Base-by-base conservation (phyloP, 2,329 filamentous ascomycete species). In the Iodosphaeria phyllophila region DNA sequence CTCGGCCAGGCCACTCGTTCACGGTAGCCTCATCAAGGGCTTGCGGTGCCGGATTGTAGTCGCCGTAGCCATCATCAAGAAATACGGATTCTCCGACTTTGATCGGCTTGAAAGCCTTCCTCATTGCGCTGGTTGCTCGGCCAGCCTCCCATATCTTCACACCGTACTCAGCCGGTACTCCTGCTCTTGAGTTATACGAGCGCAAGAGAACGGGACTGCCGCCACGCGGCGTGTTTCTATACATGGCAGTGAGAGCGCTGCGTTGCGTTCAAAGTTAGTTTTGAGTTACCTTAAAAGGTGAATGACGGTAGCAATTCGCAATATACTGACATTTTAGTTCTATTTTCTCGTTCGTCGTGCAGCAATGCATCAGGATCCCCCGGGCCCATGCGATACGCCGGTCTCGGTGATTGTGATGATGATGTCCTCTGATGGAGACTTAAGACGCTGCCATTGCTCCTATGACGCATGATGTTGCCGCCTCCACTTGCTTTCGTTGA, bases 91-190 rank as follows among this genome's bases (percentile, higher is more conserved):
- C 86, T 4, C 89, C 89, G 19, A 98, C 79, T 35, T 78, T 75
- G 24, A 98, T 83, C 0, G 86, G 83, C 47, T 98, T 98, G 54
- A 98, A 98, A 1, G 89, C 89, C 21, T 93, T 59, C 1, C 79
- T 82, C 1, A 86, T 89, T 1, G 89, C 80, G 26, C 68, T 80
- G 1, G 89, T 98, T n/a, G 89, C 89, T 31, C 89, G 71, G 8
- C 89, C 89, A 4, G 89, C 89, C 52, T 98, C 75, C 89, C 89
- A 98, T 29, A 98, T 89, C 22, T 75, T 92, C 50, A 84, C 92
- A 42, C 92, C 78, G 32, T 82, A 86, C 47, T 93, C 84, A 3
- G 86, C 78, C 0, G 83, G 67, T 1, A 84, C 77, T 47, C 95
- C 89, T 47, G 77, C 82, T 39, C 86, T 68, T 10, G 89, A 95